Base-by-base conservation (phyloP, 225 moss, liverwort and hornwort species). In the Straminergon stramineum region DNA sequence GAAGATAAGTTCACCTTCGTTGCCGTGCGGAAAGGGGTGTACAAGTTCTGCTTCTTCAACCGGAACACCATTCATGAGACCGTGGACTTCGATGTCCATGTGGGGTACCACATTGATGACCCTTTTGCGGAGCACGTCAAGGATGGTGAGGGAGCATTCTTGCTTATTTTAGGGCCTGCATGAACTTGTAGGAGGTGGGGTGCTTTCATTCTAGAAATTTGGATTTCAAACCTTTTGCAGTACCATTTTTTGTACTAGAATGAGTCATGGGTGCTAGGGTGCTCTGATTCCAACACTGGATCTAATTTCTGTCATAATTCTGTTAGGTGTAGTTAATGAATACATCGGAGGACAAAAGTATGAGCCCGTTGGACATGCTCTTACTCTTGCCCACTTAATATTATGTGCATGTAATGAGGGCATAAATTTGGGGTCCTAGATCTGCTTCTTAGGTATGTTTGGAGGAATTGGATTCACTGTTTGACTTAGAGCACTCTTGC, bases 11-110 rank as follows among this genome's bases (percentile, higher is more conserved):
- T 97, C 86, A 84, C 90, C 48, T 96, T 99, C 75, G 79, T 84
- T 4, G 98, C 97, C 13, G 60, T 71, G 58, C 93, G 92, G 41
- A 92, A 86, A 90, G 98, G 98, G 26, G 78, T 93, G 87, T 99
- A 99, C 90, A 96, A 95, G 89, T 96, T 99, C 87, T 99, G 98
- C 90, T 99, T 99, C 88, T 94, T 80, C 84, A 99, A 97, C 92
- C 93, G 92, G 51, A 95, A 96, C 89, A 90, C 91, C 30, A 88
- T 95, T 60, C 98, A 97, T 67, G 98, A 97, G 90, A 97, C 96
- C 2, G 93, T 99, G 64, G 98, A 97, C 86, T 99, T 99, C 81
- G 95, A 97, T 84, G 96, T 99, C 41, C 94, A 96, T 52, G 74
- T 99, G 62, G 96, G 95, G 32, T 84, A 58, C 86, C 93, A 93